Percentiles rank a stretch among this genome's conserved stretches.
These are phyloP conservation scores for Apiotrichum montevideense DNA, from an alignment of 1,284 basidiomycete genomes.

Conservation along the genomic window DNA sequence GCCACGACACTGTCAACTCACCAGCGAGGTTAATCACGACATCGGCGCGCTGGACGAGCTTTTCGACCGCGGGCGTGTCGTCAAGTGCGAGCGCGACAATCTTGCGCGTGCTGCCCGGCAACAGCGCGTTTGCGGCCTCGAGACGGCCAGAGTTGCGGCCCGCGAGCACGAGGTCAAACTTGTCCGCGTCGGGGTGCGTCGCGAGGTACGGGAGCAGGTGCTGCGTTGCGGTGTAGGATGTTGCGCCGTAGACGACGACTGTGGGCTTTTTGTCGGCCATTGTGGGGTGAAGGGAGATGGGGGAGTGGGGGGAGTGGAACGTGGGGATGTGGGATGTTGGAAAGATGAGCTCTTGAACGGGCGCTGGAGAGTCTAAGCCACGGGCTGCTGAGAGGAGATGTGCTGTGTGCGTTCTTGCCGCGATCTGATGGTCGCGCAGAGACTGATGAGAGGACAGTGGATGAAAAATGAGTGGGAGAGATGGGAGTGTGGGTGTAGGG, in stretches of 20 bases:
- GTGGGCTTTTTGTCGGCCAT: conserved; percentile 17
- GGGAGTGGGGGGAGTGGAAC: background rate
- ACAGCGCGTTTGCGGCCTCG: conserved; percentile 20
- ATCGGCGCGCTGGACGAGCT: conserved; percentile 24
- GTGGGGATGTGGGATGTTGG: background rate
- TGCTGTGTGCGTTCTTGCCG: too few relatives aligned
- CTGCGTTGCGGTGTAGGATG: conserved; percentile 34
- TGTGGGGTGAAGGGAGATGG: background rate
- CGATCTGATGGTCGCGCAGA: too few relatives aligned
- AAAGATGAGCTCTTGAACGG: too few relatives aligned
- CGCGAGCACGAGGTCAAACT: conserved; percentile 36
- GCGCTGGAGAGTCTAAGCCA: too few relatives aligned
- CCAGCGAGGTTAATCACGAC: conserved; percentile 39
- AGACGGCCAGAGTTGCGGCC: conserved; percentile 37
- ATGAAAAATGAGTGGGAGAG: too few relatives aligned
- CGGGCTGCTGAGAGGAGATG: too few relatives aligned
- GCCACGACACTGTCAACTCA: conserved; percentile 12
- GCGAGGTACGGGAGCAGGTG: conserved; percentile 39
- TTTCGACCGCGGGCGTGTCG: conserved; percentile 26
- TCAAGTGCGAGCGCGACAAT: conserved; percentile 24
- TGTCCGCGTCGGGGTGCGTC: conserved; percentile 25
- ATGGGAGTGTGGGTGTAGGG: too few relatives aligned
- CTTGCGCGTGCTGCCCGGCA: conserved; percentile 11
- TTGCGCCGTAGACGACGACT: conserved; percentile 43
- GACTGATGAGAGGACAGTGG: too few relatives aligned